Conservation (phyloP, 2,329 filamentous ascomycete genomes). For the Colletotrichum sansevieriae region DNA sequence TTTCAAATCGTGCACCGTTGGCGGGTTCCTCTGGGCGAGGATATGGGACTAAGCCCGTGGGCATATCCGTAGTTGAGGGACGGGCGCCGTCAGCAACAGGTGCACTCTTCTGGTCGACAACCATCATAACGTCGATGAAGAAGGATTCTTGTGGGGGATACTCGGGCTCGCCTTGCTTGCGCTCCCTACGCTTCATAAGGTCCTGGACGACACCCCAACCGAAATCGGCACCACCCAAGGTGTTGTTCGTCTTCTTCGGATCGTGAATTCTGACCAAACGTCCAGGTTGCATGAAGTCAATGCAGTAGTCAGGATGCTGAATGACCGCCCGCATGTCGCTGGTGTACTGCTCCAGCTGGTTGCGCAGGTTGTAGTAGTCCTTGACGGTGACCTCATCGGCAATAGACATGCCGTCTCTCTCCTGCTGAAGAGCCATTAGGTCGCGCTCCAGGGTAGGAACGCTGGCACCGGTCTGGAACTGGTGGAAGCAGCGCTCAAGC, state of each 20-base stretch:
- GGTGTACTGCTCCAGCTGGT: constrained; percentile 85
- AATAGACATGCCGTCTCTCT: constrained; percentile 80
- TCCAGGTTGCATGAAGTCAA: constrained; percentile 88
- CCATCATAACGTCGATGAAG: constrained; percentile 85
- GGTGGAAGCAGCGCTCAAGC: constrained; percentile 98
- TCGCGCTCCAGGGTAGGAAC: constrained; percentile 88
- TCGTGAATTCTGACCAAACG: constrained; percentile 89
- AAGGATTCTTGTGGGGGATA: constrained; percentile 81
- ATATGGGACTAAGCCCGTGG: constrained; percentile 74
- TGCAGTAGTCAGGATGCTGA: constrained; percentile 88
- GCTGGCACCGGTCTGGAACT: constrained; percentile 95
- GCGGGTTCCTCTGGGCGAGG: constrained; percentile 68
- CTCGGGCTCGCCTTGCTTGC: constrained; percentile 77
- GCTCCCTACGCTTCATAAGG: constrained; percentile 73
- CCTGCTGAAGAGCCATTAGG: constrained; percentile 80
- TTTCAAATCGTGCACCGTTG: constrained; percentile 74
- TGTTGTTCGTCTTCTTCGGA: constrained; percentile 59
- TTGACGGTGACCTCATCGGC: constrained; percentile 89
- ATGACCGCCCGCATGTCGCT: constrained; percentile 94
- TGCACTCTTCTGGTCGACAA: constrained; percentile 64
- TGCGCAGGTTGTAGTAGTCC: constrained; percentile 92
- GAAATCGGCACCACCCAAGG: constrained; percentile 76
- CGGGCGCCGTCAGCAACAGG: constrained; percentile 56
- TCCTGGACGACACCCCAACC: constrained; percentile 94
- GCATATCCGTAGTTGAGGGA: constrained; percentile 61